Percentiles rank a stretch among this genome's conserved stretches.
phyloP scores from a whole-genome alignment of 352 stramenopile species.

The Blastocystis sp. region DNA sequence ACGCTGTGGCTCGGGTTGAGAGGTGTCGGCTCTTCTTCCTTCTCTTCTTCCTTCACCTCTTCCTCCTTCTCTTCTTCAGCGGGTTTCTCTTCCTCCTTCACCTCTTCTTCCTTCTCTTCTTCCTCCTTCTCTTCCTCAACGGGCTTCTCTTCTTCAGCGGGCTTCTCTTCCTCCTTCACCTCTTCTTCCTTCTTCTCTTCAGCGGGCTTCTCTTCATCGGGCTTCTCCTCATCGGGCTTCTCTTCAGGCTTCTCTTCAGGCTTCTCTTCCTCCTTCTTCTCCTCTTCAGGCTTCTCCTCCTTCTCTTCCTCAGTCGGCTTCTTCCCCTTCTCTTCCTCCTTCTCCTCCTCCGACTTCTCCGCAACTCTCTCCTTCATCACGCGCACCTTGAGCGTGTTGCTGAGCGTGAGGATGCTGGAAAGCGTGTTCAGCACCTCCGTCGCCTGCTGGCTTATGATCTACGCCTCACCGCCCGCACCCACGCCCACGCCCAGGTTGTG shows the following conservation, averaged over 20 bases:
- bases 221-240: background rate
- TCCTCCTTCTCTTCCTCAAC: background rate
- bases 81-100: background rate
- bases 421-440: conserved; percentile 45
- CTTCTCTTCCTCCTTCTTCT: background rate
- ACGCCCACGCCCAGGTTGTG: conserved; percentile 30
- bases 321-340: background rate
- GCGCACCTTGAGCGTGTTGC: background rate
- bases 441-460: conserved; percentile 35
- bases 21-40: too few species aligned
- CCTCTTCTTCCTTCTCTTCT: background rate
- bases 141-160: conserved; percentile 8
- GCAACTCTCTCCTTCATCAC: background rate
- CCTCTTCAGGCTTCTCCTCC: background rate
- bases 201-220: background rate
- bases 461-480: background rate
- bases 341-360: background rate
- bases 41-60: background rate
- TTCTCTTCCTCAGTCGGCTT: background rate
- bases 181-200: background rate
- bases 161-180: background rate
- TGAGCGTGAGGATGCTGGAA: background rate
- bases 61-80: background rate
- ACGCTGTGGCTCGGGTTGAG: background rate
- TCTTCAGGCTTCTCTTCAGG: conserved; percentile 3